Evolutionary conservation across 768 basidiomycete genomes (phyloP).

Genomic region (Phlebiopsis gigantea): DNA sequence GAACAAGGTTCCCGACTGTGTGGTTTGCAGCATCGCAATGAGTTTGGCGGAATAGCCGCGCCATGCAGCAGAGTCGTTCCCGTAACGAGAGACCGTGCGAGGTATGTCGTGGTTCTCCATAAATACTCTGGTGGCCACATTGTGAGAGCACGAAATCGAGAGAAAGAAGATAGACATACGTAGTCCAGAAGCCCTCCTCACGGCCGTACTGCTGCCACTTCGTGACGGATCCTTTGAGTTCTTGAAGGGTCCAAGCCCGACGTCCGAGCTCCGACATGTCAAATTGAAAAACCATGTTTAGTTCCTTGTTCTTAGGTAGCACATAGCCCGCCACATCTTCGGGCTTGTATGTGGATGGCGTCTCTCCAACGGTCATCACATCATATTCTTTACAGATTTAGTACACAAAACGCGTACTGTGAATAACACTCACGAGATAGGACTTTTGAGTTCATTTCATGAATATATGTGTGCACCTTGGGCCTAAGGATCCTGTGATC

Average conservation of each 20-base stretch:
- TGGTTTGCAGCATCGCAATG: slow-evolving; percentile 56
- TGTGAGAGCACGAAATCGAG: slow-evolving; percentile 46
- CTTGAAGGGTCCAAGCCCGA: slow-evolving; percentile 47
- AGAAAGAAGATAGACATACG: no score
- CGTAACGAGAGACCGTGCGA: slow-evolving; percentile 60
- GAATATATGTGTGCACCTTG: slow-evolving; percentile 58
- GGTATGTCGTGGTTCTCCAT: slow-evolving; percentile 71
- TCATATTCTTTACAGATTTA: no score
- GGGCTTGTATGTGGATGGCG: slow-evolving; percentile 51
- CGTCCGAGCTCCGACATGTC: slow-evolving; percentile 58
- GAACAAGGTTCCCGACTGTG: slow-evolving; percentile 64
- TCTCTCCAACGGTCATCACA: slow-evolving; percentile 66
- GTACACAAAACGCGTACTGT: no score
- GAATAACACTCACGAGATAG: no score
- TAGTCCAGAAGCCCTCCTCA: slow-evolving; percentile 62
- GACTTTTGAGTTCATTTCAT: slow-evolving; percentile 60
- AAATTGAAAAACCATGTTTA: slow-evolving; percentile 64
- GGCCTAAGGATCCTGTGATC: slow-evolving; percentile 38
- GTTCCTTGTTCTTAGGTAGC: slow-evolving; percentile 51
- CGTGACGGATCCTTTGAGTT: slow-evolving; percentile 39
- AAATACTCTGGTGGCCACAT: no score
- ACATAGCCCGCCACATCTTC: slow-evolving; percentile 50
- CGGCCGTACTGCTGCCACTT: slow-evolving; percentile 57
- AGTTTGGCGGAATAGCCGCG: slow-evolving; percentile 58
- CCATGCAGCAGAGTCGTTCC: slow-evolving; percentile 53